A percentile compares a stretch with the other conserved stretches of the same genome.
phyloP scores from a whole-genome alignment of 2,329 filamentous ascomycete species.

The Penicillium sclerotiorum region DNA sequence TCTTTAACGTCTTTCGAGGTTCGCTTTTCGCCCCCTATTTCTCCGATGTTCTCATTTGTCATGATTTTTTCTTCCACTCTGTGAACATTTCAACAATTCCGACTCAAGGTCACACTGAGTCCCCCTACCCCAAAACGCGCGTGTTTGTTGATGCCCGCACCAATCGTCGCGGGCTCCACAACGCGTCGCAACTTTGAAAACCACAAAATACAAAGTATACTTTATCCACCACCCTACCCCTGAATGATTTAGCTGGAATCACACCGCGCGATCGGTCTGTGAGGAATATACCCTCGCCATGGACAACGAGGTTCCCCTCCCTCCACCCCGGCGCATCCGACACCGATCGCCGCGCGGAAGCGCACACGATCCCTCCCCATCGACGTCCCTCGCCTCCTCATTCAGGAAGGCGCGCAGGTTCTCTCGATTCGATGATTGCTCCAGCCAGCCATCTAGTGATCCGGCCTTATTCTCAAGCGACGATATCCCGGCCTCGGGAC shows the following conservation, averaged over 20 bases:
- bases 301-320: conserved; percentile 44
- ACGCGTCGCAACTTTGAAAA: conserved; percentile 22
- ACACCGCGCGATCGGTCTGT: background rate
- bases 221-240: background rate
- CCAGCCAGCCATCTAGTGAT: conserved; percentile 46
- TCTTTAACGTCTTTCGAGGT: conserved; percentile 7
- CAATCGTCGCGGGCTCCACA: conserved; percentile 21
- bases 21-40: background rate
- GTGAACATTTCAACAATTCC: too few relatives aligned
- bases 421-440: conserved; percentile 38
- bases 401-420: conserved; percentile 29
- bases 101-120: too few relatives aligned
- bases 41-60: too few relatives aligned
- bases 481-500: conserved; percentile 47
- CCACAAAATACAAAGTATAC: background rate
- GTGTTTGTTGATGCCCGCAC: conserved; percentile 24
- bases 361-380: conserved; percentile 9
- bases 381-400: conserved; percentile 20
- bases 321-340: conserved; percentile 39
- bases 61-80: too few relatives aligned
- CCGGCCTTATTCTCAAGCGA: conserved; percentile 53
- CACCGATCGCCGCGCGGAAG: conserved; percentile 34
- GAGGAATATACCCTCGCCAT: conserved; percentile 22
- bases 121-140: conserved; percentile 5
- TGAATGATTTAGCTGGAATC: conserved; percentile 3